phyloP scores from a whole-genome alignment of 495 filamentous ascomycete species.

The Trypethelium eluteriae region DNA sequence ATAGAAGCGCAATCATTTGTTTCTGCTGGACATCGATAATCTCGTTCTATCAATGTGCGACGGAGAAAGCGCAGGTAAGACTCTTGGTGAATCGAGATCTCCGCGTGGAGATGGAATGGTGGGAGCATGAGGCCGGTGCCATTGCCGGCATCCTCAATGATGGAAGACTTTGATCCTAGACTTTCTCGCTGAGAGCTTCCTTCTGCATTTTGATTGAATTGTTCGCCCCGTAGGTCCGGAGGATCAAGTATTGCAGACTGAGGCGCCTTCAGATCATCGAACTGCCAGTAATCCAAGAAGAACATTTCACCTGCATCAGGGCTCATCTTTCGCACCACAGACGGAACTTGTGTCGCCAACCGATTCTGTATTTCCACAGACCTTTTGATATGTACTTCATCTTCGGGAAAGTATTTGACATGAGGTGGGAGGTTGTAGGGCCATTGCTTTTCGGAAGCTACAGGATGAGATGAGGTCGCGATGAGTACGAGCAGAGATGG shows the following conservation, averaged over 20 bases:
- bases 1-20: constrained; percentile 62
- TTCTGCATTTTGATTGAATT: not conserved
- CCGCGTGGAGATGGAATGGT: constrained; percentile 36
- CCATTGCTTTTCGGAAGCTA: constrained; percentile 20
- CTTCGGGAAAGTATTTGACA: constrained; percentile 39
- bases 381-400: constrained; percentile 33
- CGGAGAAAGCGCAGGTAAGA: constrained; percentile 17
- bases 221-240: not conserved
- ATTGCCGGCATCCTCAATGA: not conserved
- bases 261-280: constrained; percentile 24
- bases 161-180: not conserved
- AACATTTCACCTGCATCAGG: constrained; percentile 80
- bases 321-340: constrained; percentile 67
- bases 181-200: not conserved
- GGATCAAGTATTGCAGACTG: not conserved
- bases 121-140: constrained; percentile 30
- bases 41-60: constrained; percentile 36
- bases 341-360: constrained; percentile 31
- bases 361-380: constrained; percentile 32
- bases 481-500: not conserved
- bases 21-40: constrained; percentile 67
- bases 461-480: not conserved
- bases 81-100: constrained; percentile 4
- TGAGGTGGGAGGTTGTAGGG: constrained; percentile 41
- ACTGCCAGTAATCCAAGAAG: constrained; percentile 57